A percentile compares a stretch with the other conserved stretches of the same genome.
These are phyloP conservation scores for Eutypa lata DNA, from an alignment of 2,329 filamentous ascomycete species.

Conservation along the genomic window DNA sequence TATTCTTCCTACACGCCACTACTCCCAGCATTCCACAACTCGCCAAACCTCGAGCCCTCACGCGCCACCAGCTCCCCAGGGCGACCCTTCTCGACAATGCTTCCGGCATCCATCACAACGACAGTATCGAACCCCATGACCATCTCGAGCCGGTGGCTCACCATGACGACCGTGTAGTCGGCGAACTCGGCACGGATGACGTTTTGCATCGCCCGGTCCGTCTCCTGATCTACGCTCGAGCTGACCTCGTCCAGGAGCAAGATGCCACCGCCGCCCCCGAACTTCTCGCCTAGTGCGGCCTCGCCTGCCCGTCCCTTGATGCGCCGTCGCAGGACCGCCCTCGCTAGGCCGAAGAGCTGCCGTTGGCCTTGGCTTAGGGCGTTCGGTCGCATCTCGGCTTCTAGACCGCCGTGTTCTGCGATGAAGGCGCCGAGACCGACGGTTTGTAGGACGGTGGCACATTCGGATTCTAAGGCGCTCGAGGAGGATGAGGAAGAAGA, in stretches of 20 bases:
- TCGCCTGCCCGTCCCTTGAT: too few species aligned
- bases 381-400: conserved; percentile 40
- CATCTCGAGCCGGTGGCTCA: conserved; percentile 25
- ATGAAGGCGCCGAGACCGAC: conserved; percentile 33
- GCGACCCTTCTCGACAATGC: conserved; percentile 34
- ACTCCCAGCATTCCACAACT: too few species aligned
- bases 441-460: conserved; percentile 30
- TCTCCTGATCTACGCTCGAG: conserved; percentile 6
- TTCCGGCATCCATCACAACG: conserved; percentile 41
- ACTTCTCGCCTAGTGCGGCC: too few species aligned
- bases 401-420: conserved; percentile 30
- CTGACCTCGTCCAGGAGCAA: too few species aligned
- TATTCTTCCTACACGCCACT: too few species aligned
- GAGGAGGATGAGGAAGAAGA: conserved; percentile 30
- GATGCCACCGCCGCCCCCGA: too few species aligned
- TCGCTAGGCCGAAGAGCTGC: conserved; percentile 61
- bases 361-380: conserved; percentile 57
- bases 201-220: conserved; percentile 2
- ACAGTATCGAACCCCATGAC: conserved; percentile 42
- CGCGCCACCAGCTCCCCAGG: too few species aligned
- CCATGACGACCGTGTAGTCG: conserved; percentile 38
- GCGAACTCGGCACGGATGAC: conserved; percentile 4
- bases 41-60: too few species aligned
- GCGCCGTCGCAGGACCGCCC: conserved; percentile 55
- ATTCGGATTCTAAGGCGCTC: conserved; percentile 31